A percentile compares a stretch with the other conserved stretches of the same genome.
These are phyloP conservation scores for Byssothecium circinans DNA, from an alignment of 2,329 filamentous ascomycete species.

Conservation along the genomic window DNA sequence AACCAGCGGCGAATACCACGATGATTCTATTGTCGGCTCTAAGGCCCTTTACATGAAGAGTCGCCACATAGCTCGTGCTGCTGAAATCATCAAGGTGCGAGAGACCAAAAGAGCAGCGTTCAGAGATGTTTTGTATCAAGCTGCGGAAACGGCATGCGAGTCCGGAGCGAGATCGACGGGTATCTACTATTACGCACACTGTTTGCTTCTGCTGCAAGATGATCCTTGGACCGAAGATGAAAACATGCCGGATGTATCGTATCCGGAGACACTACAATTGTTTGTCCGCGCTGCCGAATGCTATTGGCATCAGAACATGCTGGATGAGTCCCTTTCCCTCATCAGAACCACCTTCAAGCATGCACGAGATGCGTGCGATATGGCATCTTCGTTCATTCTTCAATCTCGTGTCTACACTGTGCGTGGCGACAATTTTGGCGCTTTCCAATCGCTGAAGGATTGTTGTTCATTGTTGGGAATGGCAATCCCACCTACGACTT, in stretches of 20 bases:
- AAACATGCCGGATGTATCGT: constrained; percentile 69
- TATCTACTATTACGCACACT: constrained; percentile 77
- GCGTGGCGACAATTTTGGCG: constrained; percentile 68
- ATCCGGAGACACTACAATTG: constrained; percentile 75
- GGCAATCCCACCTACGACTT: constrained; percentile 65
- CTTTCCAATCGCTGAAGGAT: constrained; percentile 69
- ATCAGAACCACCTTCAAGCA: constrained; percentile 70
- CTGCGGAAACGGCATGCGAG: constrained; percentile 76
- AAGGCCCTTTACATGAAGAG: constrained; percentile 69
- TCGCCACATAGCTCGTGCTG: constrained; percentile 77
- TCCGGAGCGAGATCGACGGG: constrained; percentile 82
- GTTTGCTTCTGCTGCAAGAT: constrained; percentile 76
- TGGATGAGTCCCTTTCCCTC: constrained; percentile 67
- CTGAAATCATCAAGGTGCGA: constrained; percentile 70
- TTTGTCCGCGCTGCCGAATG: constrained; percentile 81
- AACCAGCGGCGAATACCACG: constrained; percentile 62
- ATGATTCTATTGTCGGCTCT: constrained; percentile 56
- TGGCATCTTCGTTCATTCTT: constrained; percentile 80
- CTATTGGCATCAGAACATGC: constrained; percentile 75
- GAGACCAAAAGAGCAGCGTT: constrained; percentile 66
- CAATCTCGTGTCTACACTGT: constrained; percentile 78
- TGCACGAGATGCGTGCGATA: constrained; percentile 73
- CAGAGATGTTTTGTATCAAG: constrained; percentile 75
- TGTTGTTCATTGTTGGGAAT: constrained; percentile 70
- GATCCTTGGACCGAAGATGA: constrained; percentile 75